Evolutionary conservation across 2,329 filamentous ascomycete genomes (phyloP), one percentile per base, ranked within the genome.

Genomic region (Botrytis deweyae): DNA sequence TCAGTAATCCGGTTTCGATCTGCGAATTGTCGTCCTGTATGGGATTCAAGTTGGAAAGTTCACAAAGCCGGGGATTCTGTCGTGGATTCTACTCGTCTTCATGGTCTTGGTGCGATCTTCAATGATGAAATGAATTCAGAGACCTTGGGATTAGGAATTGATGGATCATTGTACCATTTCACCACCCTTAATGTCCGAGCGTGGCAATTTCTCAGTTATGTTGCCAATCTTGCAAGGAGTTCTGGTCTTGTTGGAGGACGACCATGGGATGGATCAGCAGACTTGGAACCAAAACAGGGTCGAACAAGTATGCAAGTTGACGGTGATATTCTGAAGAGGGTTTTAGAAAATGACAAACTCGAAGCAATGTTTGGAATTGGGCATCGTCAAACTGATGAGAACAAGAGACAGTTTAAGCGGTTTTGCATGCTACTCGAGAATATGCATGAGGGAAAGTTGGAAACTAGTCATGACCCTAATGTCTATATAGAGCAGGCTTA

Each of bases 101-200:
- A 25, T 16, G 9, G 38, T 42, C 61, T 72, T 46, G 49, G 46
- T 46, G 22, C 38, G 20, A 29, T 67, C 25, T 42, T 29, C 12
- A 61, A 42, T 29, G 68, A 68, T 42, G 44, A 59, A 40, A 46
- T n/a, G 25, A 59, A 36, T 25, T 72, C 64, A 29, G 88, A 90
- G 75, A 83, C 90, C 73, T 80, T 95, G 49, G 93, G 92, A 1
- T 85, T 91, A 10, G 88, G 88, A 10, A 86, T 94, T 49, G 89
- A 93, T 78, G 93, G 93, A 1, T 89, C 90, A 0, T 79, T 95
- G 38, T 88, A 89, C 75, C 88, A 92, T 73, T 91, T 98, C 78
- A 88, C 88, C 1, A 83, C 95, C 22, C 83, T 98, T 0, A 84
- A 86, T 16, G 79, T 87, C 29, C 82, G 87, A 3, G 87, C 91